Evolutionary conservation across 306 rosid genomes (phyloP), one percentile per base, ranked within the genome.

Genomic region (Quillaja saponaria): DNA sequence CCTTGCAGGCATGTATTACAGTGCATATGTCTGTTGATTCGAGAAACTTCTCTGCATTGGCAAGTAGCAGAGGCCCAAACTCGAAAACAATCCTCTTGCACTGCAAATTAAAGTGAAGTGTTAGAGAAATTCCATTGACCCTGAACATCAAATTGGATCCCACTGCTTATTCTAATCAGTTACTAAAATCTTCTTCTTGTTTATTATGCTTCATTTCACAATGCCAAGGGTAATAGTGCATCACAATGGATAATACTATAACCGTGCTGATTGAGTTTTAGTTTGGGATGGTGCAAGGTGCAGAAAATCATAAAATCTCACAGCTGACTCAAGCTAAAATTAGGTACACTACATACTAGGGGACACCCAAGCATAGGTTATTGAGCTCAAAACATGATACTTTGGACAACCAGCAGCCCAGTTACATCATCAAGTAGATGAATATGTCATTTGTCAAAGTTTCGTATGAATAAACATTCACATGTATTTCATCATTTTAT

Each of bases 61-160:
- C 55, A 37, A 87, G 68, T 45, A 85, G 13, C 28, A 83, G 41
- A 6, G 95, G 91, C 58, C 95, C 96, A 56, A 82, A 92, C 72
- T 86, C 72, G 44, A 89, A 83, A 20, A 89, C 91, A 15, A 84
- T 10, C 58, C 38, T 85, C 91, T 92, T 92, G 87, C 95, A 92
- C 96, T 88, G 95, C 82, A 69, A 74, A 65, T 63, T 15, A 49
- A 10, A 41, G 39, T 6, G 49, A 18, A 53, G 12, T 51, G 31
- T 25, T 25, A 25, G 31, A 25, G 31, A 25, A 25, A 25, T 25
- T 25, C 31, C 31, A 25, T 25, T 25, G 31, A 25, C 31, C 31
- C 31, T 25, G 31, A 25, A 25, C 31, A 25, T 25, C 31, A 25
- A 25, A 25, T 25, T 25, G 31, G 31, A 25, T 25, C 31, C 31